These are phyloP conservation scores for Colletotrichum sp. DNA, from an alignment of 2,329 filamentous ascomycete species.

Conservation along the genomic window DNA sequence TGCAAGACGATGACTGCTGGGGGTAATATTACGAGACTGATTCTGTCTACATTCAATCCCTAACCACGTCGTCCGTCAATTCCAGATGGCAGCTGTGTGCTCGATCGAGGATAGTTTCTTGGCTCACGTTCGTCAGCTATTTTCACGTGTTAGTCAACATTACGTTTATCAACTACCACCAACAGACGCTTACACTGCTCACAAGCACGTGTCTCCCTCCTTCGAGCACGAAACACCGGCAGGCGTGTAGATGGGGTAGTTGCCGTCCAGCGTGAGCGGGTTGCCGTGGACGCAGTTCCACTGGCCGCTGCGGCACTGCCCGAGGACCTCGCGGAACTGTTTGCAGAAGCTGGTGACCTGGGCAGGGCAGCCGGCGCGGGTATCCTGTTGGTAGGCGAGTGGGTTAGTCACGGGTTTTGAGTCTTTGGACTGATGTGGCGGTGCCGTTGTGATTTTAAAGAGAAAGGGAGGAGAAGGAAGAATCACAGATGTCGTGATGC, in stretches of 20 bases:
- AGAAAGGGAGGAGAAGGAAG: background rate
- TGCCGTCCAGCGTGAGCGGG: background rate
- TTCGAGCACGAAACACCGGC: background rate
- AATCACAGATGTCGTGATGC: no score
- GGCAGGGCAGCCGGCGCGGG: background rate
- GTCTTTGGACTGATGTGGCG: background rate
- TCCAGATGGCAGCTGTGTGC: no score
- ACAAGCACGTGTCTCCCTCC: background rate
- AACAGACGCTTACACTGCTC: accelerated
- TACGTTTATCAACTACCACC: background rate
- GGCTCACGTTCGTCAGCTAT: accelerated
- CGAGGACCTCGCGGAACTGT: background rate
- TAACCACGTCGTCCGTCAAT: no score
- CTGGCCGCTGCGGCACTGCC: background rate
- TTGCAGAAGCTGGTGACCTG: background rate
- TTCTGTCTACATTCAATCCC: no score
- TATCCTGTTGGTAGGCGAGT: background rate
- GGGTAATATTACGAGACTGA: no score
- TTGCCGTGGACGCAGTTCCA: background rate
- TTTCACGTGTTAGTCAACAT: background rate
- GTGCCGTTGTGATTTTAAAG: background rate
- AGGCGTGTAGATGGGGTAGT: background rate
- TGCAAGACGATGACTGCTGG: accelerated
- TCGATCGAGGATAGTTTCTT: no score
- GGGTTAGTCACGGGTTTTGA: background rate